Base-by-base conservation (phyloP, 1,139 yeast species). In the Barnettozyma hawaiiensis region DNA sequence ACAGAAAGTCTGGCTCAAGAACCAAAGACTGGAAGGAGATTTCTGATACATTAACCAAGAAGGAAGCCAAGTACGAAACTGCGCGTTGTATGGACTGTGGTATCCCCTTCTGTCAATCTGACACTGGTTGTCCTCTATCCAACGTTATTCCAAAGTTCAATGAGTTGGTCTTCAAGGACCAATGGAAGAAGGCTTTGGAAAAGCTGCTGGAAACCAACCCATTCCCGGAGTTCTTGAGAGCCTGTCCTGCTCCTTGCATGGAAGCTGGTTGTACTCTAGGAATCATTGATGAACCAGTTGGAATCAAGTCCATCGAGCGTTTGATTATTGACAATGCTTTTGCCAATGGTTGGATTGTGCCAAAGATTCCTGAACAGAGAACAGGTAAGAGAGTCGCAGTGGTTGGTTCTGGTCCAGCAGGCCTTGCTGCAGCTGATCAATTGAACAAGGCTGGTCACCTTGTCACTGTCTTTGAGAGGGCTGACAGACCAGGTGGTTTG, bases 21-120 rank as follows among this genome's bases (percentile, higher is more conserved):
- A 75, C 90, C 45, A 74, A 73, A 60, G 97, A 92, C 66, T 92
- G 97, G 97, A 78, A 83, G 53, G 98, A 92, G 69, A 75, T 92
- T 66, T 81, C 95, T 16, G 69, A 78, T 15, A 80, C 96, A 50
- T 74, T 92, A 54, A 72, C 89, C 48, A 84, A 85, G 66, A 90
- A 85, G 44, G 97, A 92, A 54, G 81, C 92, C 61, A 78, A 81
- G 62, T 76, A 75, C 61, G 97, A 92, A 70, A 86, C 97, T 45
- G 97, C 97, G n/a, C 80, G 98, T 67, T 92, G 98, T 76, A 92
- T 92, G 96, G 98, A 92, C 68, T 92, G 98, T 73, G 98, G 98
- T 71, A 95, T 92, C 58, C 98, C 98, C 48, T 92, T 90, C 78
- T 92, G 98, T 73, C 95, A 94, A 61, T 84, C 96, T 35, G 97